A percentile compares a stretch with the other conserved stretches of the same genome.
phyloP scores from a whole-genome alignment of 176 grass and related monocot species.

The Alopecurus myosuroides region DNA sequence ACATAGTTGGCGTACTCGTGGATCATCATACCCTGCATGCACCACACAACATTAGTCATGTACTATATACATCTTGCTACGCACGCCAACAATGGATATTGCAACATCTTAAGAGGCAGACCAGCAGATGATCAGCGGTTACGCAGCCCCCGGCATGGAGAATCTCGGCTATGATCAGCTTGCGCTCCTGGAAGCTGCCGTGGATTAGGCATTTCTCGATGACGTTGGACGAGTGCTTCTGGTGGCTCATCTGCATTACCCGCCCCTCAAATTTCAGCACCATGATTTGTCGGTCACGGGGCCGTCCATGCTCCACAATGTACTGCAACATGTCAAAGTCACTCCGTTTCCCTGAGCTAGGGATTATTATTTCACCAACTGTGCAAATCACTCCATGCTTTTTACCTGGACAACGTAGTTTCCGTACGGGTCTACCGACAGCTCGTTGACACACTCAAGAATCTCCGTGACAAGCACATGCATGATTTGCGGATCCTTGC shows the following conservation, averaged over 20 bases:
- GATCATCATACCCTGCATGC: conserved; percentile 33
- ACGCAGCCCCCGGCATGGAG: not conserved
- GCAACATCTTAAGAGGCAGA: not conserved
- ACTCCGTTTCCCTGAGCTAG: not conserved
- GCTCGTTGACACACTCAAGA: conserved; percentile 7
- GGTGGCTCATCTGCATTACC: conserved; percentile 40
- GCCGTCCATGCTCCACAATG: conserved; percentile 45
- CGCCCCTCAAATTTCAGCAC: conserved; percentile 22
- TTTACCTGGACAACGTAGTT: conserved; percentile 62
- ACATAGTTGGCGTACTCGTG: conserved; percentile 30
- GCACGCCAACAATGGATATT: not conserved
- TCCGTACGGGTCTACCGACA: conserved; percentile 35
- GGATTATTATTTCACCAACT: not conserved
- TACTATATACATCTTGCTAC: not conserved
- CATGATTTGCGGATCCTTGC: conserved; percentile 23
- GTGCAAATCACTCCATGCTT: not conserved
- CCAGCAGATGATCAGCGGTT: conserved; percentile 23
- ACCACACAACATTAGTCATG: not conserved
- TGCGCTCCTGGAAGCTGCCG: conserved; percentile 23
- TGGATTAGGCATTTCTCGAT: conserved; percentile 44
- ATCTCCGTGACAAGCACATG: conserved; percentile 23
- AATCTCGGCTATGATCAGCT: conserved; percentile 40
- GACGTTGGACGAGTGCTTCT: conserved; percentile 52
- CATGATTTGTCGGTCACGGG: conserved; percentile 14
- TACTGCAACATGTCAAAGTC: conserved; percentile 3